These are phyloP conservation scores for Phylloporus arenicola DNA, from an alignment of 768 basidiomycete species.

Conservation along the genomic window DNA sequence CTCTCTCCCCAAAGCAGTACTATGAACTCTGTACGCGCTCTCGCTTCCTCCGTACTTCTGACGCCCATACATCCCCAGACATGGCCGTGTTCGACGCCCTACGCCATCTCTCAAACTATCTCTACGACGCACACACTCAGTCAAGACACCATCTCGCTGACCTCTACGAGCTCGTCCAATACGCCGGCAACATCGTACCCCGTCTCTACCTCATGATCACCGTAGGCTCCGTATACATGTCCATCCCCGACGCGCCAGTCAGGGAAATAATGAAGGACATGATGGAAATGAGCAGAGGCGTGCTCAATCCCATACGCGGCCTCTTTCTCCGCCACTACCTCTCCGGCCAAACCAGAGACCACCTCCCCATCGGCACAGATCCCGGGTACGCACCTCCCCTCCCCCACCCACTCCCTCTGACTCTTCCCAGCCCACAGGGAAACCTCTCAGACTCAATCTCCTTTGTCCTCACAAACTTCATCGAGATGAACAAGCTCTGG, in stretches of 20 bases:
- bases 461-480: slow-evolving; percentile 96
- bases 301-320: slow-evolving; percentile 94
- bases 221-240: slow-evolving; percentile 99
- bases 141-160: slow-evolving; percentile 95
- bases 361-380: slow-evolving; percentile 84
- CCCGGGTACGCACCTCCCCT: slow-evolving; percentile 54
- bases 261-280: slow-evolving; percentile 99
- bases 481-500: slow-evolving; percentile 99
- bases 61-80: slow-evolving; percentile 44
- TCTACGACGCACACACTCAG: slow-evolving; percentile 91
- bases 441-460: slow-evolving; percentile 92
- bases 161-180: slow-evolving; percentile 99
- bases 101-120: slow-evolving; percentile 90
- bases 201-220: slow-evolving; percentile 98
- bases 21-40: slow-evolving; percentile 84
- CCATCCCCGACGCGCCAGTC: slow-evolving; percentile 91
- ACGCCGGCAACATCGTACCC: slow-evolving; percentile 93
- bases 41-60: not conserved
- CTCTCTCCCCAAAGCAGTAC: slow-evolving; percentile 93
- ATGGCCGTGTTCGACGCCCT: slow-evolving; percentile 99
- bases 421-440: slow-evolving; percentile 62
- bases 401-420: not conserved
- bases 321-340: slow-evolving; percentile 95
- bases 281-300: slow-evolving; percentile 99
- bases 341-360: slow-evolving; percentile 92